These are phyloP conservation scores for Auricularia sp. DNA, from an alignment of 768 basidiomycete species.

Conservation along the genomic window DNA sequence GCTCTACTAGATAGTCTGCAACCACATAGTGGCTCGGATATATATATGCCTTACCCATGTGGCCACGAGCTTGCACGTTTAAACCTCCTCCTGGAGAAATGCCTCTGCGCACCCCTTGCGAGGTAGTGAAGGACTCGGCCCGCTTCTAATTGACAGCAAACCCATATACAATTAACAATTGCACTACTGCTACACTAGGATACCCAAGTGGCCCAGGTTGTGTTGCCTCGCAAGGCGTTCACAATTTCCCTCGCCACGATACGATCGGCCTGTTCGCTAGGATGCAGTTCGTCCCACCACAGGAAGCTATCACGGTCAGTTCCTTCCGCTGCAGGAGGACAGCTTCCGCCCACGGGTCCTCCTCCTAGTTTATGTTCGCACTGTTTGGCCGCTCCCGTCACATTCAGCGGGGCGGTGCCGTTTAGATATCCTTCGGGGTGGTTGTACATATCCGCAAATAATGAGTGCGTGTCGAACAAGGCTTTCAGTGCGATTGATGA, in stretches of 20 bases:
- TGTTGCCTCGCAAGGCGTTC: slow-evolving; percentile 30
- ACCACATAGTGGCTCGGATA: no score
- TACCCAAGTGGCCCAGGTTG: slow-evolving; percentile 8
- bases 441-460: slow-evolving; percentile 49
- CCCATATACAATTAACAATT: no score
- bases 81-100: no score
- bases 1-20: no score
- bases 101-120: no score
- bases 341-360: background rate
- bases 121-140: no score
- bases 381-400: slow-evolving; percentile 11
- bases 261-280: slow-evolving; percentile 47
- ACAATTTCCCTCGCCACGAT: slow-evolving; percentile 45
- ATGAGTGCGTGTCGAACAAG: slow-evolving; percentile 48
- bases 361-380: background rate
- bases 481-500: slow-evolving; percentile 22
- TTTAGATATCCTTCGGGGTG: slow-evolving; percentile 46
- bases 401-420: slow-evolving; percentile 51
- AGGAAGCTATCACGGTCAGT: background rate
- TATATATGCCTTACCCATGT: no score
- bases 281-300: slow-evolving; percentile 47
- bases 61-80: no score
- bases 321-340: no score
- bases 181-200: background rate
- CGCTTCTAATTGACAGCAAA: no score